Percentiles rank a stretch among this genome's conserved stretches.
Evolutionary conservation across 352 stramenopile genomes (phyloP).

Genomic region (Phytophthora meadii): DNA sequence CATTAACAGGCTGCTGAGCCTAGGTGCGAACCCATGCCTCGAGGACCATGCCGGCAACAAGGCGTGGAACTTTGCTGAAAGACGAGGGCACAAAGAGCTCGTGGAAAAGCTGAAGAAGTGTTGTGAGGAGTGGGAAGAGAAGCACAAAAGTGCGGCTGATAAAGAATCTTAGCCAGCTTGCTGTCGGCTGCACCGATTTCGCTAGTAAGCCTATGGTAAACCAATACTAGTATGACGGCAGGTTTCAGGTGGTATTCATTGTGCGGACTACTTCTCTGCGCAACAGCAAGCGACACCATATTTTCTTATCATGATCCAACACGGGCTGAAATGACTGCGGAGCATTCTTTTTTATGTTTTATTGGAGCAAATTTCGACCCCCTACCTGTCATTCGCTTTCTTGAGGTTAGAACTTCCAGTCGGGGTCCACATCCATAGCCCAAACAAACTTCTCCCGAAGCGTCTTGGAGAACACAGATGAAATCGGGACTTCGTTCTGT

Average conservation of each 20-base stretch:
- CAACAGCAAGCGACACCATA: no score
- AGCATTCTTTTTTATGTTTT: constrained; percentile 34
- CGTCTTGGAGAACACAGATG: constrained; percentile 98
- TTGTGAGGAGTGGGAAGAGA: constrained; percentile 65
- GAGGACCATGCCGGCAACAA: constrained; percentile 59
- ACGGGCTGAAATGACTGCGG: constrained; percentile 6
- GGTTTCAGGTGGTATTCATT: no score
- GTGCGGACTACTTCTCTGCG: no score
- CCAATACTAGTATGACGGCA: no score
- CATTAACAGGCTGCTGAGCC: constrained; percentile 60
- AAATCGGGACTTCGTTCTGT: constrained; percentile 96
- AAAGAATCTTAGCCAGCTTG: constrained; percentile 16
- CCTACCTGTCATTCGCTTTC: constrained; percentile 5
- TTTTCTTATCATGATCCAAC: no score
- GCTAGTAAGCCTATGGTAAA: no score
- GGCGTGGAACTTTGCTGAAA: constrained; percentile 77
- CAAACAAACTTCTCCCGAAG: constrained; percentile 99
- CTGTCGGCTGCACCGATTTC: not conserved
- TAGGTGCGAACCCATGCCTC: constrained; percentile 74
- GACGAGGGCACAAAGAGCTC: constrained; percentile 65
- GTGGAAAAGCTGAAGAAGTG: constrained; percentile 77
- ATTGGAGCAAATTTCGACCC: constrained; percentile 5
- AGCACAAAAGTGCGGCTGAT: constrained; percentile 27
- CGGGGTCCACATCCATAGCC: constrained; percentile 97
- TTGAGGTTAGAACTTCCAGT: constrained; percentile 94